phyloP scores from a whole-genome alignment of 176 grass and related monocot species.

The Rhynchospora tenuis region DNA sequence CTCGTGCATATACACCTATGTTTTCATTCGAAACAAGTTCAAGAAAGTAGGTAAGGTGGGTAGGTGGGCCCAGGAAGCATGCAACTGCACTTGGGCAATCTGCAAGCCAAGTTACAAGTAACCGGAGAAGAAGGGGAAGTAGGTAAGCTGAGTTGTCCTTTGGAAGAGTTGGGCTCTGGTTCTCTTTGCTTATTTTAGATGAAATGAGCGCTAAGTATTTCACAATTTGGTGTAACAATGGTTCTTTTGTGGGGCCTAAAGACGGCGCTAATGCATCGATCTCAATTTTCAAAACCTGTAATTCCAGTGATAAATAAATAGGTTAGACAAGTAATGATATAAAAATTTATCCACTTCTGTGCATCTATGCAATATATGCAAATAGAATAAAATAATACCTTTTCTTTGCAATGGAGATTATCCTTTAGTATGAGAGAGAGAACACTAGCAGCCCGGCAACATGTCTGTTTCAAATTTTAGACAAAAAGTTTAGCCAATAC shows the following conservation, averaged over 20 bases:
- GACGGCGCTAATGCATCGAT: slow-evolving; percentile 67
- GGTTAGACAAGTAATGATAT: slow-evolving; percentile 8
- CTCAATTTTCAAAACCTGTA: slow-evolving; percentile 78
- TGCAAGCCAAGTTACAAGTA: slow-evolving; percentile 76
- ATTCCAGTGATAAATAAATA: not conserved
- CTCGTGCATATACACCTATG: too few species aligned
- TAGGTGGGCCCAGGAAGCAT: slow-evolving; percentile 65
- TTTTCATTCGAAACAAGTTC: slow-evolving; percentile 5
- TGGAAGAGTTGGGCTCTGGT: slow-evolving; percentile 39
- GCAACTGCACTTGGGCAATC: slow-evolving; percentile 81
- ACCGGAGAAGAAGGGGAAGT: slow-evolving; percentile 66
- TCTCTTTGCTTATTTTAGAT: slow-evolving; percentile 50
- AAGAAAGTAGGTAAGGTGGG: slow-evolving; percentile 73
- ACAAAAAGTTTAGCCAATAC: not conserved
- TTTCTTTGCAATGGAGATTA: slow-evolving; percentile 89
- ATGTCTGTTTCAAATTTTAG: slow-evolving; percentile 50
- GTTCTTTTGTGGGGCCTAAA: slow-evolving; percentile 57
- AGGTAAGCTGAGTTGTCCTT: slow-evolving; percentile 33
- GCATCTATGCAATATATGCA: slow-evolving; percentile 11
- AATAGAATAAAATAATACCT: slow-evolving; percentile 46
- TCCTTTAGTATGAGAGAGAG: slow-evolving; percentile 94
- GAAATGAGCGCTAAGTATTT: slow-evolving; percentile 72
- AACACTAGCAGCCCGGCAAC: slow-evolving; percentile 80
- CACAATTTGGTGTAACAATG: slow-evolving; percentile 65
- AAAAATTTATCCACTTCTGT: not conserved